Conservation (phyloP, 2,329 filamentous ascomycete genomes). For the Colletotrichum sp. region DNA sequence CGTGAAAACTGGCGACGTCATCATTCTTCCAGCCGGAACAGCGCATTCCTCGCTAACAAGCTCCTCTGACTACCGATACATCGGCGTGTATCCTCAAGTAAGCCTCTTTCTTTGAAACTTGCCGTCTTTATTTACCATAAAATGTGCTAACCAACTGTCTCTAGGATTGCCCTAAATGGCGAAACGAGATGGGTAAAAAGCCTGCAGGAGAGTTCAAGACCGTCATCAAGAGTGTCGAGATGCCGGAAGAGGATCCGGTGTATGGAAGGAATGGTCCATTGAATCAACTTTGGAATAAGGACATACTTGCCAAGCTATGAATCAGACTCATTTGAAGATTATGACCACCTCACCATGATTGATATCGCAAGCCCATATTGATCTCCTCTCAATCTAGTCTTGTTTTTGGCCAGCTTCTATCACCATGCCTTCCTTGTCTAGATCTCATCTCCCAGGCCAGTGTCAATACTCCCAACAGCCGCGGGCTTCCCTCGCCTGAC, state of each 20-base stretch:
- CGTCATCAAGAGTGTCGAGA: neutral
- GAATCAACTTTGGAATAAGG: neutral
- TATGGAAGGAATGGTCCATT: neutral
- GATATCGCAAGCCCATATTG: rapidly evolving
- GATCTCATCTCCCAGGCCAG: rapidly evolving
- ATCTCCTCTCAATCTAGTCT: neutral
- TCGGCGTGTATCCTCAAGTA: neutral
- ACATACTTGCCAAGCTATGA: neutral
- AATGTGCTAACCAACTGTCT: neutral
- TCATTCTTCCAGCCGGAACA: neutral
- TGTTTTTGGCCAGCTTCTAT: neutral
- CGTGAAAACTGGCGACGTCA: neutral
- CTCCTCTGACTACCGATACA: neutral
- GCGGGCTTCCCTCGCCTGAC: neutral
- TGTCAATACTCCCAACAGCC: neutral
- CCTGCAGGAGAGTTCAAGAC: neutral
- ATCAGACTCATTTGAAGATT: neutral
- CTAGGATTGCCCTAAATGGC: neutral
- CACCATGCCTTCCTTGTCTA: rapidly evolving
- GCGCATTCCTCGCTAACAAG: neutral
- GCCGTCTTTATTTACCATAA: rapidly evolving
- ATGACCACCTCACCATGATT: rapidly evolving
- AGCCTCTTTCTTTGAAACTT: rapidly evolving
- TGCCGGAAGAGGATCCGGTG: neutral
- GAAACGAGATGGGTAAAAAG: neutral